Conservation (phyloP, 2,329 filamentous ascomycete genomes). For the Falciphora oryzae region DNA sequence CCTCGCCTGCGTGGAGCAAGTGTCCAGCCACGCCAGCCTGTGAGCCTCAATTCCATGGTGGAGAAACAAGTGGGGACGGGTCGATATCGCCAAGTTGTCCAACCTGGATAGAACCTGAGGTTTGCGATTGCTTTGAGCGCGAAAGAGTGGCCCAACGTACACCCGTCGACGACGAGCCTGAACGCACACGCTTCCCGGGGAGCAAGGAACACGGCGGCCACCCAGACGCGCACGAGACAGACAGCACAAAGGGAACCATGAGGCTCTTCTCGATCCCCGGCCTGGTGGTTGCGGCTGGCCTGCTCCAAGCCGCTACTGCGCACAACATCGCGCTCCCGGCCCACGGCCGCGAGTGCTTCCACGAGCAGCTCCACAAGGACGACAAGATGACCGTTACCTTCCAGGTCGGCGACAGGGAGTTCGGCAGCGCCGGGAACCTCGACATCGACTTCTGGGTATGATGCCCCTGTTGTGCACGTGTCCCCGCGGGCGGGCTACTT, state of each 20-base stretch:
- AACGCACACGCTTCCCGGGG: too few relatives aligned
- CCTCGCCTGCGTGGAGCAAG: too few relatives aligned
- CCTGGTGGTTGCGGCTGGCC: conserved; percentile 39
- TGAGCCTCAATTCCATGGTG: conserved; percentile 13
- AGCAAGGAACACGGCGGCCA: too few relatives aligned
- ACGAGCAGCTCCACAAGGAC: conserved; percentile 85
- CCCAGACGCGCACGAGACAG: neutral
- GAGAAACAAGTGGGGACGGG: neutral
- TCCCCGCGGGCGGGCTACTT: too few relatives aligned
- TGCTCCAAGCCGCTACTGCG: conserved; percentile 60
- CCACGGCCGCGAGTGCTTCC: conserved; percentile 95
- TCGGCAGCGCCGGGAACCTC: conserved; percentile 87
- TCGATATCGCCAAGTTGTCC: too few relatives aligned
- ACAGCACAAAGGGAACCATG: conserved; percentile 26
- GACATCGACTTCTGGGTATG: conserved; percentile 98
- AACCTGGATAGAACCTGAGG: too few relatives aligned
- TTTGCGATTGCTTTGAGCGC: too few relatives aligned
- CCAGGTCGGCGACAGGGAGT: conserved; percentile 95
- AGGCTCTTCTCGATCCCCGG: conserved; percentile 35
- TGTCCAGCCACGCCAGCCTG: conserved; percentile 4
- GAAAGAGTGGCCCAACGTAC: too few relatives aligned
- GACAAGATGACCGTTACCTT: conserved; percentile 99
- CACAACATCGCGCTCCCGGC: conserved; percentile 96
- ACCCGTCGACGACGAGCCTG: too few relatives aligned
- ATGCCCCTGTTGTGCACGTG: neutral